Evolutionary conservation across 371 early-diverging fungal genomes (phyloP).

Genomic region (Lichtheimia hyalospora): DNA sequence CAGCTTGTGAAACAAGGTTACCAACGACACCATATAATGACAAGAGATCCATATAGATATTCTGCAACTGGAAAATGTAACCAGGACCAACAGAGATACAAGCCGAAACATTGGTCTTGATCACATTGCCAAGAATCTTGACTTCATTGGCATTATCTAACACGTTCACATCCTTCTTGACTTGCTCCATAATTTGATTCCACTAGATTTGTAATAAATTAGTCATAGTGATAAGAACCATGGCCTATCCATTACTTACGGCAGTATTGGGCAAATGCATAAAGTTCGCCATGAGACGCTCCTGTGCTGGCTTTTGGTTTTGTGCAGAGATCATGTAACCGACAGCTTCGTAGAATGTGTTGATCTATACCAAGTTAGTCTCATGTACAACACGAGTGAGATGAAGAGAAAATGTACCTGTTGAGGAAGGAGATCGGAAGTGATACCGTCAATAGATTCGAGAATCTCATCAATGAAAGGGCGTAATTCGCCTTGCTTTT

Average conservation of each 20-base stretch:
- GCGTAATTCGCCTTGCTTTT: conserved; percentile 80
- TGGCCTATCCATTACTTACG: conserved; percentile 37
- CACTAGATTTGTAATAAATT: conserved; percentile 51
- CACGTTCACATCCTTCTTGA: conserved; percentile 67
- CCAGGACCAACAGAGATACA: conserved; percentile 87
- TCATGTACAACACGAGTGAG: neutral
- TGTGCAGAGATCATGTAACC: conserved; percentile 96
- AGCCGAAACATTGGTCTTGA: conserved; percentile 93
- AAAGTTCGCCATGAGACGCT: conserved; percentile 76
- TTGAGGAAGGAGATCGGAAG: conserved; percentile 84
- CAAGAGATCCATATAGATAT: conserved; percentile 88
- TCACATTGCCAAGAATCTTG: conserved; percentile 88
- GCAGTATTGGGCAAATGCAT: conserved; percentile 89
- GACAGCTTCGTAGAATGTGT: conserved; percentile 96
- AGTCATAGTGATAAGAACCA: neutral
- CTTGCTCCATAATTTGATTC: conserved; percentile 76
- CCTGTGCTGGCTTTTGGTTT: conserved; percentile 67
- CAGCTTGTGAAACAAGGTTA: conserved; percentile 75
- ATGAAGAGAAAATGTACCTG: conserved; percentile 56
- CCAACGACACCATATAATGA: conserved; percentile 88
- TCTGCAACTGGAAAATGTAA: conserved; percentile 83
- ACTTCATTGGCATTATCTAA: conserved; percentile 80
- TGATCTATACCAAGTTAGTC: conserved; percentile 50
- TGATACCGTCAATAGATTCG: conserved; percentile 72
- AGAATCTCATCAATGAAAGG: conserved; percentile 97